A percentile compares a stretch with the other conserved stretches of the same genome.
phyloP scores from a whole-genome alignment of 495 filamentous ascomycete species.

The Neurospora sp. region DNA sequence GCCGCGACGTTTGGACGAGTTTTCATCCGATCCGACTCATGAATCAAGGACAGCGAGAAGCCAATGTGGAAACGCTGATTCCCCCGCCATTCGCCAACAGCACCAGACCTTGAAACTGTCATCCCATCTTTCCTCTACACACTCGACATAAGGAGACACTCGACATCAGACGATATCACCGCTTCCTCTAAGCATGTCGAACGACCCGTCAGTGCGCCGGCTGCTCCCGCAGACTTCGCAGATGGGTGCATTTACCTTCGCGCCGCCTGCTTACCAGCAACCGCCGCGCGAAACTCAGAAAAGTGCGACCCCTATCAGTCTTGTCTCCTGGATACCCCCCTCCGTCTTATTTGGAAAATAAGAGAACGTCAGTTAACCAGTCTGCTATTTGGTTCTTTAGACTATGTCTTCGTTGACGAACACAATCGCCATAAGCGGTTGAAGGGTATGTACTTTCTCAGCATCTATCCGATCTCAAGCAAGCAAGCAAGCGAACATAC shows the following conservation, averaged over 20 bases:
- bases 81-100: neutral
- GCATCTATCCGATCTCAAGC: neutral
- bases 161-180: neutral
- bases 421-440: slow-evolving; percentile 96
- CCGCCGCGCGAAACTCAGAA: slow-evolving; percentile 56
- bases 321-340: neutral
- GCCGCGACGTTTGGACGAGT: neutral
- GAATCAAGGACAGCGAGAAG: neutral
- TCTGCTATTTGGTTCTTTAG: slow-evolving; percentile 34
- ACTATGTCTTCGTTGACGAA: slow-evolving; percentile 99
- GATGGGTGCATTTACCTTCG: slow-evolving; percentile 51
- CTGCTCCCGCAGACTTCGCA: slow-evolving; percentile 47
- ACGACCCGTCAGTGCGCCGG: slow-evolving; percentile 43
- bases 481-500: neutral
- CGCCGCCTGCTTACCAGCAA: slow-evolving; percentile 44
- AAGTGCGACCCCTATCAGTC: slow-evolving; percentile 36
- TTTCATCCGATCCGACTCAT: neutral
- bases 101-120: neutral
- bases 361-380: neutral
- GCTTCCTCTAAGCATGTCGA: slow-evolving; percentile 31
- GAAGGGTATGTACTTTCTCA: slow-evolving; percentile 57
- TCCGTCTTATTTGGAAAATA: neutral
- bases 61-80: neutral
- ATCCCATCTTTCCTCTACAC: neutral
- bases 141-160: neutral